Evolutionary conservation across 23 red algal genomes (phyloP), one percentile per base, ranked within the genome.

Genomic region (Gracilaria gracilis): DNA sequence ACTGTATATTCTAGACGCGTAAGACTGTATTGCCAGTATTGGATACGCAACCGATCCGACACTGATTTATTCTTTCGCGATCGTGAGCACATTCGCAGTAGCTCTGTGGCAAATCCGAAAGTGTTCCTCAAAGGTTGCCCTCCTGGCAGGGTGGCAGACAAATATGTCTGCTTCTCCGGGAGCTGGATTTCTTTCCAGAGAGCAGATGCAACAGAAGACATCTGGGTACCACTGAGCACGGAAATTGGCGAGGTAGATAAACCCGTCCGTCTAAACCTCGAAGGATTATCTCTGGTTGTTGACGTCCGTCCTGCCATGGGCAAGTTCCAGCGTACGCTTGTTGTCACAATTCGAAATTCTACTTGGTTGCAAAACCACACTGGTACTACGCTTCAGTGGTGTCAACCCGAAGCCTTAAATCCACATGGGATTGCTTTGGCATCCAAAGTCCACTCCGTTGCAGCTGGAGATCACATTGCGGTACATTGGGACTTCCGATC

Each of bases 31-130:
- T 83, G 88, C 34, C 33, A 82, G 37, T 93, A 92, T n/a, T 96
- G 95, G 95, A 89, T 96, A 35, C 81, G 88, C n/a, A 96, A 96
- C 53, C 66, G 95, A 29, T 93, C 88, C 2, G 85, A 96, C 67
- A 82, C 83, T 0, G 86, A 91, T 51, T 9, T 96, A 34, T 82
- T 88, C 55, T 86, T 96, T 55, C 80, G 69, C 9, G 83, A 87
- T 74, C 48, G 62, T 27, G 69, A 61, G 17, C 86, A 81, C 4
- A 57, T 49, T 64, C 74, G 46, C 24, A 58, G 71, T 2, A 77
- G 72, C 23, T 77, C 72, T 25, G 39, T 77, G 72, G 21, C 53
- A 5, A 87, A 74, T n/a, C 89, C 78, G 27, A 92, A 92, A 32
- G 80, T 69, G 0, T 92, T 92, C 28, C 79, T 92, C 24, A 50